These are phyloP conservation scores for Diutina sp. DNA, from an alignment of 1,139 yeast species.

Conservation along the genomic window DNA sequence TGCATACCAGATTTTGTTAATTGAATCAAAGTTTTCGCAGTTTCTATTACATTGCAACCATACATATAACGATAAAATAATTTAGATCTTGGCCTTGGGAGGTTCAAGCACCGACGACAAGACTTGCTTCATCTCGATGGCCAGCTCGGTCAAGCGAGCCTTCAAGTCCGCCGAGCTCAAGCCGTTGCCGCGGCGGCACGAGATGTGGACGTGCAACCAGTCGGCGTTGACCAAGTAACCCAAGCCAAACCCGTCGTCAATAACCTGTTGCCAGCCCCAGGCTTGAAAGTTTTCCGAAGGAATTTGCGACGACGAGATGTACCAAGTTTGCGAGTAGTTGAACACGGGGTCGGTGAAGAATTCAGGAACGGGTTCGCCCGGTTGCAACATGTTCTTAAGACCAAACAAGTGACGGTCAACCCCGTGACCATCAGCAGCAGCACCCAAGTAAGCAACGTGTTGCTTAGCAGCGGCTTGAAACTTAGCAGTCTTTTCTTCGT, in stretches of 20 bases:
- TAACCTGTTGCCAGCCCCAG: constrained; percentile 95
- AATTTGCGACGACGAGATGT: constrained; percentile 77
- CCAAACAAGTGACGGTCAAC: constrained; percentile 94
- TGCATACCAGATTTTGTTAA: too few relatives aligned
- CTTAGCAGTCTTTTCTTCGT: constrained; percentile 49
- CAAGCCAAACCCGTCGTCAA: constrained; percentile 86
- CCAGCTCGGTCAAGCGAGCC: constrained; percentile 63
- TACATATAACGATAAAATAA: background rate
- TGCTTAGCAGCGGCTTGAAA: constrained; percentile 64
- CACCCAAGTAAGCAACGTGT: constrained; percentile 63
- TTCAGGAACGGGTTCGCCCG: constrained; percentile 53
- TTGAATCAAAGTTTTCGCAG: background rate
- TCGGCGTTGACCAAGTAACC: constrained; percentile 88
- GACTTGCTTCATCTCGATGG: constrained; percentile 67
- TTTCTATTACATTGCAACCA: background rate
- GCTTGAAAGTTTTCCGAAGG: constrained; percentile 84
- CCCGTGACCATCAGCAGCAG: constrained; percentile 80
- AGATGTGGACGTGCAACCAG: constrained; percentile 78
- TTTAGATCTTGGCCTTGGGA: constrained; percentile 25
- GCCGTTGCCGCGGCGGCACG: constrained; percentile 60
- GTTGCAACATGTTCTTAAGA: constrained; percentile 55
- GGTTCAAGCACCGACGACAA: constrained; percentile 27
- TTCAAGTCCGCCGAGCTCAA: constrained; percentile 56
- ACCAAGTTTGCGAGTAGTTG: constrained; percentile 73
- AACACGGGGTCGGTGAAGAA: constrained; percentile 69